Evolutionary conservation across 2,329 filamentous ascomycete genomes (phyloP), one percentile per base, ranked within the genome.

Genomic region (Fusarium oligoseptatum): DNA sequence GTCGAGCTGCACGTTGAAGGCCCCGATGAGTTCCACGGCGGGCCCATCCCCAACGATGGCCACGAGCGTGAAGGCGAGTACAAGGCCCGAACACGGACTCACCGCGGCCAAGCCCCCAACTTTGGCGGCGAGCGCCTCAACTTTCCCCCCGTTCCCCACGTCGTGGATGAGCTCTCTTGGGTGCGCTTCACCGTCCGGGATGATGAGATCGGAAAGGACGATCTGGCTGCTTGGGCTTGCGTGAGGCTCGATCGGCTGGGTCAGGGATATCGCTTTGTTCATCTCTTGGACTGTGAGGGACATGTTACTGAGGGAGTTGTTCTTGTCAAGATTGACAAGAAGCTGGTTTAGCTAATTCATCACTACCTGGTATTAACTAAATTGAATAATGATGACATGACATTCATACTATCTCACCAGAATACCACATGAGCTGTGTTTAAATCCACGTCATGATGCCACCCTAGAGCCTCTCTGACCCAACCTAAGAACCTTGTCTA

Each of bases 131-230:
- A 93, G 79, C 84, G 83, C 63, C 82, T 94, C 15, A 83, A 85
- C 36, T 94, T 95, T 75, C 83, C 86, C 22, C 82, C 82, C 0
- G 83, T 91, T 34, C 81, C 84, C 1, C 87, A 89, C 10, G 86
- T 94, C 2, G 87, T 94, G 10, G 90, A 93, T 62, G 90, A 93
- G 78, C 85, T 95, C 71, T 90, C 91, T 34, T 95, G 95, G 84
- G 87, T 95, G 64, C 88, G 93, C 78, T 94, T 98, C 86, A 95
- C 97, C 77, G 88, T 98, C 75, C 93, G 95, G 82, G 94, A 98
- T 81, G 93, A 97, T 76, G 93, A 96, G 82, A 90, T 95, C 75
- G 91, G 92, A 5, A 88, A 89, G 72, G 95, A 98, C 79, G 89
- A 93, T 68, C 83, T 98, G 66, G 92, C 95, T 12, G 95, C 93